These are phyloP conservation scores for Onygena corvina DNA, from an alignment of 2,329 filamentous ascomycete genomes.

Conservation along the genomic window DNA sequence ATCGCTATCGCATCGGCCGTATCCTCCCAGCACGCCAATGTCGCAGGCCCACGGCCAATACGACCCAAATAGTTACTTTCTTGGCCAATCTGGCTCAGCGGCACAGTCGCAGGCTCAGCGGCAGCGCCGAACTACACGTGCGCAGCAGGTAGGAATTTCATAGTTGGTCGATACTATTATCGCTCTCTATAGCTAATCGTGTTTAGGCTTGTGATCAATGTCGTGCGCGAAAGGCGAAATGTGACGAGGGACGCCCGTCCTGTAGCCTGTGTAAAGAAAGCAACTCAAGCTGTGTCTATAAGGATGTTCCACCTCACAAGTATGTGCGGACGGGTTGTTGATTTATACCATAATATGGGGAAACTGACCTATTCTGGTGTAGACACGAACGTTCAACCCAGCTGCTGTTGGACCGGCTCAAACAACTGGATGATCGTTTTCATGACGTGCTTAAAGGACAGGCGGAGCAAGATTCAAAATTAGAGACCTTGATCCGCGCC, in stretches of 20 bases:
- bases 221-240: constrained; percentile 77
- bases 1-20: constrained; percentile 13
- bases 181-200: neutral
- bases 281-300: constrained; percentile 69
- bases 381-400: constrained; percentile 34
- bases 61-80: constrained; percentile 23
- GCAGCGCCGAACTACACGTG: constrained; percentile 31
- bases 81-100: constrained; percentile 18
- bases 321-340: constrained; percentile 35
- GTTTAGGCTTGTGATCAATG: constrained; percentile 78
- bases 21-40: constrained; percentile 15
- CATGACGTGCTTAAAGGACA: constrained; percentile 10
- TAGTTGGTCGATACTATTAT: neutral
- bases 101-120: constrained; percentile 20
- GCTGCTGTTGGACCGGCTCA: constrained; percentile 26
- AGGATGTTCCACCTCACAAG: constrained; percentile 85
- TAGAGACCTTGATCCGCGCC: constrained; percentile 12
- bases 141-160: constrained; percentile 27
- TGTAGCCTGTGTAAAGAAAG: constrained; percentile 83
- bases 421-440: constrained; percentile 23
- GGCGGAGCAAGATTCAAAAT: constrained; percentile 10
- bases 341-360: neutral
- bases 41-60: constrained; percentile 22
- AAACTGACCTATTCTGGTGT: constrained; percentile 15
- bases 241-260: constrained; percentile 72